Base-by-base conservation (phyloP, 2,329 filamentous ascomycete genomes). In the Aspergillus hortae region DNA sequence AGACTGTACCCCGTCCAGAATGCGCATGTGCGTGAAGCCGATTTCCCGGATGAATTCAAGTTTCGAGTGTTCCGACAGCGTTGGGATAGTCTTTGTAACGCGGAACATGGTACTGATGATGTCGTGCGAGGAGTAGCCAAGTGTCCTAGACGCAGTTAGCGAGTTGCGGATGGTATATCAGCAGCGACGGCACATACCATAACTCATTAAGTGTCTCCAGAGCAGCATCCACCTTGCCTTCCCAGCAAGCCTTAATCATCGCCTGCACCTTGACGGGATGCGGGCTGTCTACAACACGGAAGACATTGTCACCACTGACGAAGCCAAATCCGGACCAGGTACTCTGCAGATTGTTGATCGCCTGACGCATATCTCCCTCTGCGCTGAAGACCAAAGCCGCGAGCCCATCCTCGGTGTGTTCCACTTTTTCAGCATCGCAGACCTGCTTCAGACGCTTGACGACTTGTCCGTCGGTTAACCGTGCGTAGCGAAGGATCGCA, bases 101-200 rank as follows among this genome's bases (percentile, higher is more conserved):
- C 88, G 87, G 80, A 99, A 97, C 94, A 99, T 99, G 56, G 92
- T 99, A 74, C 89, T 95, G 72, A 99, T 95, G 63, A 99, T 96
- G 71, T 99, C 94, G 75, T 99, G 92, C 62, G 90, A 95, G n/a
- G 90, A 96, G 75, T 99, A 99, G 12, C 94, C 94, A 54, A 97
- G 77, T 55, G 88, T 85, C 81, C 79, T 81, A 51, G 19, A 44
- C 27, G 14, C 11, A 4, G 17, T 51, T 30, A 51, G 38, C 19
- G 23, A 2, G 23, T 23, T 23, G 23, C 23, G 5, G 1, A 5
- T 6, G 23, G 23, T 19, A 10, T 38, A 30, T 30, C 27, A 11
- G 27, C 27, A 30, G 27, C n/a, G 7, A 33, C 23, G 15, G 15
- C 15, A 45, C 74, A 58, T 70, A 82, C 92, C 94, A 99, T 40